Evolutionary conservation across 768 basidiomycete species (phyloP), one percentile per base, ranked within the genome.

Genomic region (Russula vinacea): DNA sequence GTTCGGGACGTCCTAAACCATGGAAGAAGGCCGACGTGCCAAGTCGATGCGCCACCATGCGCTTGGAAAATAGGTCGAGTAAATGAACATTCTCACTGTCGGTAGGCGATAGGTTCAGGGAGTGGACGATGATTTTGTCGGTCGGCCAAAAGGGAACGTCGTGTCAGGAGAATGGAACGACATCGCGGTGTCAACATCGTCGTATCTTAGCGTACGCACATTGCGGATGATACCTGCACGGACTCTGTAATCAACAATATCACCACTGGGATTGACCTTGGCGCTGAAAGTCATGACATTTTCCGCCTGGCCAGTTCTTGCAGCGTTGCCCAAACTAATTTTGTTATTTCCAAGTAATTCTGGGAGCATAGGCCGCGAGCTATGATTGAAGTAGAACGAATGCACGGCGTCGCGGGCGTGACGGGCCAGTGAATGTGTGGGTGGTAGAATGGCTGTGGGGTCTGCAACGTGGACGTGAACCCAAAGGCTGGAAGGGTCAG

Each of bases 401-500:
- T 79, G 72, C 3, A 77, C 77, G 62, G 79, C 76, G 51, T 76
- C 70, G 5, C 79, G 77, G 0, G 95, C 95, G 5, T 78, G 74
- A 32, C 78, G 74, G 1, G 89, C 80, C 2, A 94, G 71, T 7
- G 76, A 68, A 72, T 95, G 88, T 1, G 79, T 80, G 0, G 89
- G 90, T 22, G 87, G 88, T 29, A 99, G 79, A 54, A 88, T 68
- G 13, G 87, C 78, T 1, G 92, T 93, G 0, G 95, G 95, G 73
- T 99, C 97, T 11, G 97, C 95, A 61, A 99, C 81, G 72, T 98
- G 97, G 29, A 89, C 80, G 70, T 98, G 95, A 13, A 96, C 72
- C 96, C 97, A 98, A 51, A 76, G 72, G 22, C 74, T 79, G 17
- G 79, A 82, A 2, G 84, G 83, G 54, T 89, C 84, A 4, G 76